Evolutionary conservation across 2,329 filamentous ascomycete species (phyloP), one percentile per base, ranked within the genome.

Genomic region (Blumeria hordei): DNA sequence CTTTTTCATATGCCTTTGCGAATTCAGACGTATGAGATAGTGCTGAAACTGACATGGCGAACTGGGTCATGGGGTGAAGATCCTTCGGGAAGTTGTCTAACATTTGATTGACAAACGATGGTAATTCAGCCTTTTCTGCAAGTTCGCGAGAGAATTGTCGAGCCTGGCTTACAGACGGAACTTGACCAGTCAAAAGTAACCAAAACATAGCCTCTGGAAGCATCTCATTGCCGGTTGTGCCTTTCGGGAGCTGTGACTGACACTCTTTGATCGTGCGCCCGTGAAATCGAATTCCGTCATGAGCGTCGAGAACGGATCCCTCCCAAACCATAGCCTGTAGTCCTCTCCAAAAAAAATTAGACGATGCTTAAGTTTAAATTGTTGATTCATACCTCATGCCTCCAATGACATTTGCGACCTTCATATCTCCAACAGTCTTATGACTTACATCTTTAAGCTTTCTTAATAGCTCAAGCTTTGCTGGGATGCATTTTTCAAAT

Each of bases 291-390:
- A 98, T 98, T 57, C 92, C 92, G 72, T 96, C 88, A 65, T 98
- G 83, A 62, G 92, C 84, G 66, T 98, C 92, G 53, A 98, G 81
- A 28, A 96, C 90, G 10, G 88, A 95, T 50, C 92, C 92, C 70
- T 98, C 92, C 92, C 92, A 98, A 55, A 98, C 78, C 88, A 98
- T 95, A 62, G 88, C 85, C 72, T 94, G 95, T 62, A 98, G 78
- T 41, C 90, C 90, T 69, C 74, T 77, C 57, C 39, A n/a, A 10
- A 36, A 21, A 14, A 44, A 10, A 57, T 65, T 55, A 65, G 58
- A 44, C 21, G 10, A 50, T 45, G 36, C 35, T 55, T 44, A n/a
- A 6, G 8, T 11, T 47, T 32, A 6, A 18, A 55, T 33, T 16
- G 10, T 54, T 5, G 14, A 35, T 33, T 35, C 60, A 16, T 69